Conservation (phyloP, 2,329 filamentous ascomycete genomes). For the Dactylellina sp. region DNA sequence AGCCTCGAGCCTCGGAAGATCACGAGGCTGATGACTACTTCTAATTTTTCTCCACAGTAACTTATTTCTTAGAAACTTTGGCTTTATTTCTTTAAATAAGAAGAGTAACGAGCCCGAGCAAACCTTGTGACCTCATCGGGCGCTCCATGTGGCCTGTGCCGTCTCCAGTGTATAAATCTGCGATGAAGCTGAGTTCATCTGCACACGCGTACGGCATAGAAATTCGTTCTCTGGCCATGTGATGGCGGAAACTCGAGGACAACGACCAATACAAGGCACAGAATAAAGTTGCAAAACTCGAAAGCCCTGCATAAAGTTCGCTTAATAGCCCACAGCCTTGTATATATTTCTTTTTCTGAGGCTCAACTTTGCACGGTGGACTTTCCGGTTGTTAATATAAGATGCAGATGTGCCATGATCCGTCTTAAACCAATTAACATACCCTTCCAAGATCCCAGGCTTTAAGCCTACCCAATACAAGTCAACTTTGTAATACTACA, state of each 20-base stretch:
- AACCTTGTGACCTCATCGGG: slow-evolving; percentile 41
- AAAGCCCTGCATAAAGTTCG: not conserved
- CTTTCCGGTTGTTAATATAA: not conserved
- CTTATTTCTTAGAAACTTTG: not conserved
- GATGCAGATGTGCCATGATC: too few species aligned
- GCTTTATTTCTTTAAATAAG: not conserved
- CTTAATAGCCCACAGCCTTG: not conserved
- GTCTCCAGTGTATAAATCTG: not conserved
- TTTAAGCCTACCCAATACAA: too few species aligned
- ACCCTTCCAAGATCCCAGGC: too few species aligned
- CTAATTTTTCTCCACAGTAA: not conserved
- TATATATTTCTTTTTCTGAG: slow-evolving; percentile 12
- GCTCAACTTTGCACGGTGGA: slow-evolving; percentile 21
- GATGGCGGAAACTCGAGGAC: not conserved
- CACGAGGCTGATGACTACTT: slow-evolving; percentile 18
- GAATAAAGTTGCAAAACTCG: too few species aligned
- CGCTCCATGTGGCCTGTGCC: slow-evolving; percentile 38
- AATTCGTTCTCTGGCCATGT: too few species aligned
- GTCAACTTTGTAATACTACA: too few species aligned
- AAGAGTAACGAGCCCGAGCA: not conserved
- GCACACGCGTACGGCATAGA: too few species aligned
- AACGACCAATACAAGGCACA: too few species aligned
- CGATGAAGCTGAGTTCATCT: not conserved
- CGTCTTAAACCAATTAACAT: too few species aligned
- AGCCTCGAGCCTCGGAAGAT: not conserved